Evolutionary conservation across 495 filamentous ascomycete genomes (phyloP).

Genomic region (Penicillium flavigenum): DNA sequence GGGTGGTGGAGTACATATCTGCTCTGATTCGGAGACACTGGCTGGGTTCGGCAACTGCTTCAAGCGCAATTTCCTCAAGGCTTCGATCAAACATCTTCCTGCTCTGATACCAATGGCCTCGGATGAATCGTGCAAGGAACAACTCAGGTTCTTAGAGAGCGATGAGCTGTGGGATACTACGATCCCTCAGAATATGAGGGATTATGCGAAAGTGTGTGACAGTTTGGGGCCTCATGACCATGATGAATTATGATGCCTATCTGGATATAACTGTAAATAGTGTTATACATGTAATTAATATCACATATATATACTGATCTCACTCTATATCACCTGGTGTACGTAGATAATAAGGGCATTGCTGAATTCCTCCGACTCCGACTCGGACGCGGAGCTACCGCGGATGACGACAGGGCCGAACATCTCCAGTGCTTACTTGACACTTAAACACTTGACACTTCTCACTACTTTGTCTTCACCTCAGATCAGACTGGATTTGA

Average conservation of each 20-base stretch:
- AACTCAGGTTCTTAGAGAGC: constrained; percentile 36
- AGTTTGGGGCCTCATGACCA: constrained; percentile 24
- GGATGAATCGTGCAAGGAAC: constrained; percentile 39
- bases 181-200: constrained; percentile 46
- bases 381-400: background rate
- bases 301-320: background rate
- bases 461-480: too few species aligned
- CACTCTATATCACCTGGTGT: too few species aligned
- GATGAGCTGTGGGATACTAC: constrained; percentile 42
- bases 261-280: background rate
- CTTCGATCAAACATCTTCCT: constrained; percentile 36
- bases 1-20: constrained; percentile 39
- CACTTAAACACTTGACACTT: background rate
- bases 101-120: constrained; percentile 41
- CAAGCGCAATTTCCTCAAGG: constrained; percentile 41
- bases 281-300: constrained; percentile 1
- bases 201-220: constrained; percentile 43
- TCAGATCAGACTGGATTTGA: background rate
- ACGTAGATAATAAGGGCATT: too few species aligned
- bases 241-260: constrained; percentile 26
- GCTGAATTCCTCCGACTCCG: constrained; percentile 5
- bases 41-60: constrained; percentile 47
- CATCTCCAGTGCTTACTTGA: constrained; percentile 1
- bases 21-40: constrained; percentile 36
- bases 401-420: constrained; percentile 23